Evolutionary conservation across 495 filamentous ascomycete species (phyloP), one percentile per base, ranked within the genome.

Genomic region (Sphaerosporella brunnea): DNA sequence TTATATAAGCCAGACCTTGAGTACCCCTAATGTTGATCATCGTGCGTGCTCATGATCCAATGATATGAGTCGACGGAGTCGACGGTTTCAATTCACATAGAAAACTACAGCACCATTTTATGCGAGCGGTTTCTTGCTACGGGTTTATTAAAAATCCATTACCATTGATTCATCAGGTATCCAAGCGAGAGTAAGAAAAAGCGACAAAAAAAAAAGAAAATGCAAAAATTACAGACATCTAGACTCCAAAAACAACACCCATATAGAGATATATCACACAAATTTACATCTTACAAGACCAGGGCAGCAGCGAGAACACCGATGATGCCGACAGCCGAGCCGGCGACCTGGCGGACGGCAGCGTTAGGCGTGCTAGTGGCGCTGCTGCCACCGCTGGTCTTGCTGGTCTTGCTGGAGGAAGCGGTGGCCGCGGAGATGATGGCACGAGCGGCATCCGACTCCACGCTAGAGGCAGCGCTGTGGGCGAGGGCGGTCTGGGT

Each of bases 351-450:
- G 13, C 24, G 21, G 13, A 23, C 20, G 16, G 35, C 35, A 13
- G 40, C 3, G 11, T 43, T 43, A 11, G 20, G 20, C 1, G 20
- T 11, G 3, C 20, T 18, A 43, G 40, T 11, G 7, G 40, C 21
- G 9, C 11, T 7, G 10, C 20, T 11, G 20, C 37, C 10, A 11
- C 37, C 37, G n/a, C n/a, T n/a, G n/a, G n/a, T n/a, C n/a, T n/a
- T n/a, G 10, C n/a, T 48, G 10, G n/a, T 13, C 10, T 13, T 10
- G 21, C 18, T 18, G 10, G 13, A 19, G 24, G 20, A 48, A 8
- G 36, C 52, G 16, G 47, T 51, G 25, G 54, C 20, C 7, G 52
- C 54, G 18, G 49, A 51, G 16, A 45, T 54, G 16, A 51, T 44
- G 24, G 41, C 39, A 20, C 28, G 37, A 3, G 47, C 50, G 20